Base-by-base conservation (phyloP, 768 basidiomycete genomes). In the Lactarius indigo region DNA sequence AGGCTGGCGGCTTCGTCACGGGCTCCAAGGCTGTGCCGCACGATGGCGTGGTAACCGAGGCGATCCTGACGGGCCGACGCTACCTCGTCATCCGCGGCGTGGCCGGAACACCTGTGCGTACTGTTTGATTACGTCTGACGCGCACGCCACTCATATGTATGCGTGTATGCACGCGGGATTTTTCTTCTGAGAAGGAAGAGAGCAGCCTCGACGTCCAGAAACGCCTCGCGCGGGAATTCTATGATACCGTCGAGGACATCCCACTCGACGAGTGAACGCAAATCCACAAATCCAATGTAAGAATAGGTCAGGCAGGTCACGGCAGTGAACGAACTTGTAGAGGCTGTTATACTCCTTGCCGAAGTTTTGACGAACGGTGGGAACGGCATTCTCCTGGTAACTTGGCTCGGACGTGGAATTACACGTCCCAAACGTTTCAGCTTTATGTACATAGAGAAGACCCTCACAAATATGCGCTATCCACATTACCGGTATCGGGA, bases 141-240 rank as follows among this genome's bases (percentile, higher is more conserved):
- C 5, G 50, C 26, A 13, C 23, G 5, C 50, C 23, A 15, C 50
- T 52, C 13, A 52, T 28, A 26, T 26, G 23, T 50, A 50, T 23
- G 47, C 47, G n/a, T 26, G 23, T 23, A 13, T 52, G 15, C 50
- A 15, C 15, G 26, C n/a, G 50, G 26, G 2, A 52, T 52, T 26
- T 15, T 37, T 2, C 5, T 41, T 3, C 2, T 17, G 23, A 17
- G 17, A 70, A 82, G 79, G 76, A 73, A 9, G 95, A 96, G 77
- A 87, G 81, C 18, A 84, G 86, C 0, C 72, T 77, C 50, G 84
- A 92, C 39, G 87, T 87, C 0, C 95, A 97, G 75, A 85, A 87
- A 71, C 81, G 91, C 61, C 84, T 97, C 55, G 88, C 93, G 57
- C 83, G 82, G 71, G 94, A 96, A 73, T 94, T 96, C 74, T 96